Conservation (phyloP, 78 protist species). For the Dictyostelium citrinum region DNA sequence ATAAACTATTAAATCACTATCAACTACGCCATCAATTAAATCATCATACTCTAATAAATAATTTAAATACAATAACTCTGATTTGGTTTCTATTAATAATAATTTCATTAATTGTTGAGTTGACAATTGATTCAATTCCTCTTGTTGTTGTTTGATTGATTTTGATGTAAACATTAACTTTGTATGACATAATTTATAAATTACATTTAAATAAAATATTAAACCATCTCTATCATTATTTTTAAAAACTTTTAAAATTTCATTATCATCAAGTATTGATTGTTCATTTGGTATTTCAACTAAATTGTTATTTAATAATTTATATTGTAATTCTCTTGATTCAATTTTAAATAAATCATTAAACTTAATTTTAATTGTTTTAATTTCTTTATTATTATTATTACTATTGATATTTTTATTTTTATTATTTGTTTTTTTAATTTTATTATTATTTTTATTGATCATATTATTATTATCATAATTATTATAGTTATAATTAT, state of each 20-base stretch:
- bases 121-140: background rate
- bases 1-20: background rate
- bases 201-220: background rate
- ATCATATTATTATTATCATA: background rate
- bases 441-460: background rate
- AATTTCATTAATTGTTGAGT: background rate
- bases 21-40: background rate
- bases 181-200: background rate
- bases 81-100: background rate
- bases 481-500: background rate
- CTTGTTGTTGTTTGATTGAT: background rate
- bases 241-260: background rate
- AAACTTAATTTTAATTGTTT: background rate
- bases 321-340: background rate
- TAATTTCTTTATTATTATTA: background rate
- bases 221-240: background rate
- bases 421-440: background rate
- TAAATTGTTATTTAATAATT: background rate
- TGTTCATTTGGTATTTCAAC: background rate
- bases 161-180: background rate
- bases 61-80: background rate
- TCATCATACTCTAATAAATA: background rate
- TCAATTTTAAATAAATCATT: background rate
- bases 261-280: background rate
- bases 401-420: background rate